Evolutionary conservation across 176 grass and related monocot genomes (phyloP).

Genomic region (Aegilops speltoides): DNA sequence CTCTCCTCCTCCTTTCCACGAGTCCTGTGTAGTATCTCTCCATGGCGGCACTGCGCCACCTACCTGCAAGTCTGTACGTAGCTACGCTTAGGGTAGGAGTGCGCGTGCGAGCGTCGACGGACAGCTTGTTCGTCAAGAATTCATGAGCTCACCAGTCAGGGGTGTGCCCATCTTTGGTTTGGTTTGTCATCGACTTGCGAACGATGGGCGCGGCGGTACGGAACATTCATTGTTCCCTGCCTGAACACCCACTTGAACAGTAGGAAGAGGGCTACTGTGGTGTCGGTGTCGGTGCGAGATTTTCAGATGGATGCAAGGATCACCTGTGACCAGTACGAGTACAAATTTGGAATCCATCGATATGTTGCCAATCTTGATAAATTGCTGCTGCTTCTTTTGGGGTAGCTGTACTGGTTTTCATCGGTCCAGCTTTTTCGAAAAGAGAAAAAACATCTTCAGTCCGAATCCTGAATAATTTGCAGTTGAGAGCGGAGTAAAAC

Average conservation of each 20-base stretch:
- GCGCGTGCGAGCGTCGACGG: not conserved
- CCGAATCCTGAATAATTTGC: not conserved
- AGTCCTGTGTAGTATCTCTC: not conserved
- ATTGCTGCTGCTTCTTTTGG: not conserved
- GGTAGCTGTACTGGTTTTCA: not conserved
- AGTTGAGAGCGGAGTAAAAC: not conserved
- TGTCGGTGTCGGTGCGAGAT: not conserved
- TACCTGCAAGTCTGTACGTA: not conserved
- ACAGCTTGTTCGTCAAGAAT: not conserved
- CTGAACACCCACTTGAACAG: not conserved
- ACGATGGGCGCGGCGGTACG: slow-evolving; percentile 4
- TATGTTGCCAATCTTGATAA: not conserved
- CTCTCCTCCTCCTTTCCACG: not conserved
- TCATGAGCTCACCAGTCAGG: not conserved
- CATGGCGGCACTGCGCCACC: not conserved
- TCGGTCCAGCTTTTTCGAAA: not conserved
- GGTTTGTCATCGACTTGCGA: slow-evolving; percentile 28
- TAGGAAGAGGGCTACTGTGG: not conserved
- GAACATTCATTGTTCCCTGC: slow-evolving; percentile 24
- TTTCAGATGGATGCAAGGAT: not conserved
- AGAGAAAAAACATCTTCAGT: not conserved
- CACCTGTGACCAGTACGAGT: not conserved
- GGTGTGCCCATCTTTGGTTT: not conserved
- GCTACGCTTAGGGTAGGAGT: not conserved
- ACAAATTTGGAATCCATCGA: slow-evolving; percentile 6